Conservation (phyloP, 805 yeast genomes). For the Wickerhamiella shivajii region DNA sequence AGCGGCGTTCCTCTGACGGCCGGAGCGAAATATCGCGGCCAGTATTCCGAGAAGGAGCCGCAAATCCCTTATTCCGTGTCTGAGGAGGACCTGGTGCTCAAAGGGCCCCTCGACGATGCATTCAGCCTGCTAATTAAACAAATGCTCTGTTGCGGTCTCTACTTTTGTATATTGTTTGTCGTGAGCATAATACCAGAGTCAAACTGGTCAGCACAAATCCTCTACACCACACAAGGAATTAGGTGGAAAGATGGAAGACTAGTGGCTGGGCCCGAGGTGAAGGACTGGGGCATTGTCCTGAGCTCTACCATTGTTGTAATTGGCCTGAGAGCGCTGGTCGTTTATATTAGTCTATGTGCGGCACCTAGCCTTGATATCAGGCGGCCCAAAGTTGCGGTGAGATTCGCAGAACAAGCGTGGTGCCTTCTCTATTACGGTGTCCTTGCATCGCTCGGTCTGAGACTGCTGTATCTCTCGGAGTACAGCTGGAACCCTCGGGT, state of each 20-base stretch:
- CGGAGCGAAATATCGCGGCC: no score
- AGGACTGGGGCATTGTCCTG: conserved; percentile 6
- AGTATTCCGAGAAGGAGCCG: no score
- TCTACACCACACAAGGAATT: conserved; percentile 3
- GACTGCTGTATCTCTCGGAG: conserved; percentile 40
- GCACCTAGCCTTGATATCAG: conserved; percentile 27
- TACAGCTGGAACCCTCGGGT: conserved; percentile 44
- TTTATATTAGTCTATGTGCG: conserved; percentile 7
- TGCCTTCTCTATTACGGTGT: conserved; percentile 40
- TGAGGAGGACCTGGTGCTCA: no score
- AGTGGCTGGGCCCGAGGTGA: conserved; percentile 3
- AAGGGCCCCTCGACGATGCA: neutral
- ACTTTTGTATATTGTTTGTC: conserved; percentile 5
- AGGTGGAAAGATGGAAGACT: neutral
- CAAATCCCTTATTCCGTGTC: no score
- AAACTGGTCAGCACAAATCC: neutral
- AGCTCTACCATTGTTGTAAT: conserved; percentile 9
- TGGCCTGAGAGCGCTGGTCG: conserved; percentile 13
- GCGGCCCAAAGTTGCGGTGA: conserved; percentile 36
- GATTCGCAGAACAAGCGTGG: conserved; percentile 89
- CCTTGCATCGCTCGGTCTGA: conserved; percentile 43
- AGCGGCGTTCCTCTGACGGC: no score
- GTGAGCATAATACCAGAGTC: conserved; percentile 2
- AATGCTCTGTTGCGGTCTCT: conserved; percentile 5
- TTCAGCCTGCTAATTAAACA: conserved; percentile 3